phyloP scores from a whole-genome alignment of 345 rosid genomes.

The Barbarea vulgaris region DNA sequence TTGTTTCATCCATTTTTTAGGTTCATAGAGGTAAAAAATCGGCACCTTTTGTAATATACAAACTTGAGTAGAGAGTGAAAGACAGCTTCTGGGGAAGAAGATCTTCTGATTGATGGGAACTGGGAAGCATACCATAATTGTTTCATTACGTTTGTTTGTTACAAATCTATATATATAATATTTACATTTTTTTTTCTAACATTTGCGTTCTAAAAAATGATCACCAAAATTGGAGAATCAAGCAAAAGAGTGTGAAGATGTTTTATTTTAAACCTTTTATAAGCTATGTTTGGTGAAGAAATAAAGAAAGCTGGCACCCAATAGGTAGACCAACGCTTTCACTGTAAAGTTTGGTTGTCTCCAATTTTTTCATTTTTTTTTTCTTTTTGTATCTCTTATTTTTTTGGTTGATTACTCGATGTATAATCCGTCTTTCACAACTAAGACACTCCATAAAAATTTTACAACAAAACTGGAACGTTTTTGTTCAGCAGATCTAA shows the following conservation, averaged over 20 bases:
- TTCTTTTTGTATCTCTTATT: background rate
- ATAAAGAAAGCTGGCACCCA: background rate
- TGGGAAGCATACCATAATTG: slow-evolving; percentile 8
- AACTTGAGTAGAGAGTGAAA: slow-evolving; percentile 24
- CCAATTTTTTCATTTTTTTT: background rate
- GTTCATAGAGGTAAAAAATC: slow-evolving; percentile 9
- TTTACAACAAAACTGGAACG: background rate
- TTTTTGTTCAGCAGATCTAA: background rate
- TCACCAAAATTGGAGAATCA: background rate
- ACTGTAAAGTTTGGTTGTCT: background rate
- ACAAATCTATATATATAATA: background rate
- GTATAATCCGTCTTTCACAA: background rate
- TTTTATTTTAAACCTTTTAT: no score
- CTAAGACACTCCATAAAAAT: background rate
- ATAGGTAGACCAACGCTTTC: background rate
- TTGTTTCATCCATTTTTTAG: slow-evolving; percentile 20
- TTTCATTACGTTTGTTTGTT: slow-evolving; percentile 13
- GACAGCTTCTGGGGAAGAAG: slow-evolving; percentile 3
- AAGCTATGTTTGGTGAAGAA: background rate
- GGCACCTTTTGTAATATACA: slow-evolving; percentile 23
- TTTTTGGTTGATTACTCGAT: background rate
- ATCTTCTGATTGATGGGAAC: slow-evolving; percentile 16
- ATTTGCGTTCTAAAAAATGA: background rate
- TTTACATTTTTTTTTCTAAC: background rate
- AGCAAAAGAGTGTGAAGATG: background rate